Evolutionary conservation across 106 monocot genomes (phyloP).

Genomic region (Dendrobium nobile): DNA sequence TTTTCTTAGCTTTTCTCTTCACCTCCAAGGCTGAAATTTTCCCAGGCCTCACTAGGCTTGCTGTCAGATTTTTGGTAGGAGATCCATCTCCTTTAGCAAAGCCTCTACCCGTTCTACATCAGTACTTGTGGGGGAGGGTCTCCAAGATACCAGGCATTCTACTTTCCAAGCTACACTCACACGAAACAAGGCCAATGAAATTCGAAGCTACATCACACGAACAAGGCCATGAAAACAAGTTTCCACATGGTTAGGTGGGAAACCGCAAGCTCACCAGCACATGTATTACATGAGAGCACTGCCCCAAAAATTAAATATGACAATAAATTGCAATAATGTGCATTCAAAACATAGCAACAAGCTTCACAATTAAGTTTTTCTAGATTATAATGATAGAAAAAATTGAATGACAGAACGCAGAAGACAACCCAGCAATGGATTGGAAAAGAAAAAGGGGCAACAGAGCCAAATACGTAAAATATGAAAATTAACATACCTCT

Average conservation of each 20-base stretch:
- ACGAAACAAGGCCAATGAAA: background rate
- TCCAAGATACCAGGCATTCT: background rate
- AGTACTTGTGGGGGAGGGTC: background rate
- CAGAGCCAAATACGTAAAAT: background rate
- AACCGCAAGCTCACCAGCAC: background rate
- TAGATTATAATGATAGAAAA: background rate
- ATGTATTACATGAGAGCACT: background rate
- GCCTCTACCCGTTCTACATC: too few species aligned
- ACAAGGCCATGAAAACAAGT: background rate
- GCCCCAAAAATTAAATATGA: background rate
- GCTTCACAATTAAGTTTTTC: background rate
- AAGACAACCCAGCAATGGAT: background rate
- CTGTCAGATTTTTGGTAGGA: too few species aligned
- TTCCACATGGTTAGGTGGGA: background rate
- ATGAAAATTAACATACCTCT: constrained; percentile 50
- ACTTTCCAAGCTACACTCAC: background rate
- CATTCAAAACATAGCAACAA: background rate
- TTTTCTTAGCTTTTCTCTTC: too few species aligned
- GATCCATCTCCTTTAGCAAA: too few species aligned
- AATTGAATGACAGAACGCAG: background rate
- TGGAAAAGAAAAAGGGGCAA: background rate
- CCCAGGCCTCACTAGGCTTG: too few species aligned
- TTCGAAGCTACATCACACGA: background rate
- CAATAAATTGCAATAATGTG: background rate
- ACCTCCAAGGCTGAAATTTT: too few species aligned